Evolutionary conservation across 805 yeast genomes (phyloP).

Genomic region (Alloascoidea africana): DNA sequence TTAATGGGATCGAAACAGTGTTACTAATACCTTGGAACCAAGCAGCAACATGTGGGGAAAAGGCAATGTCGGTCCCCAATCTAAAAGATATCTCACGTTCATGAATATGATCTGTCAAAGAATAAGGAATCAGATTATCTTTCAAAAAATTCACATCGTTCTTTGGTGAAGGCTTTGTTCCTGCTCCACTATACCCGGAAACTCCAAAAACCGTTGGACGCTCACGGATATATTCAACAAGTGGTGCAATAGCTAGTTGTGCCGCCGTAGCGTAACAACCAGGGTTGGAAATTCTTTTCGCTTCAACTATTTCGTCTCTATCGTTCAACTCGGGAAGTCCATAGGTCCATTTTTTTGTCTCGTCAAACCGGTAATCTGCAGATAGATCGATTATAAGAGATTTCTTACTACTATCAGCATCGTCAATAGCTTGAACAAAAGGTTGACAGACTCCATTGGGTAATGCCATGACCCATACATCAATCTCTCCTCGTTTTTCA

Average conservation of each 20-base stretch:
- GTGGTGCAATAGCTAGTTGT: conserved; percentile 82
- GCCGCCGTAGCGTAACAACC: conserved; percentile 99
- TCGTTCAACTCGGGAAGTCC: conserved; percentile 88
- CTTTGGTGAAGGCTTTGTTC: conserved; percentile 96
- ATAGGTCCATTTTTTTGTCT: conserved; percentile 59
- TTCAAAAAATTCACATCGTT: conserved; percentile 64
- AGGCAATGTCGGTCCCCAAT: conserved; percentile 68
- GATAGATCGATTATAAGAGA: conserved; percentile 84
- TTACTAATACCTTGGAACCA: conserved; percentile 98
- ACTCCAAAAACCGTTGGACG: conserved; percentile 86
- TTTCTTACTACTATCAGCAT: conserved; percentile 22
- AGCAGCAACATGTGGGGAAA: conserved; percentile 95
- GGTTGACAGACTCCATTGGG: conserved; percentile 89
- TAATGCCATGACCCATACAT: conserved; percentile 98
- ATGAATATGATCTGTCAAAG: conserved; percentile 92
- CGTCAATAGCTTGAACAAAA: conserved; percentile 26
- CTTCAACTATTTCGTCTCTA: conserved; percentile 49
- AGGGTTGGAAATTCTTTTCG: conserved; percentile 84
- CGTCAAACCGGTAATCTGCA: conserved; percentile 93
- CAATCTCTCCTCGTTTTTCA: conserved; percentile 67
- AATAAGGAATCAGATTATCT: conserved; percentile 86
- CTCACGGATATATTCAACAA: conserved; percentile 31
- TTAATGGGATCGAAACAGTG: conserved; percentile 79
- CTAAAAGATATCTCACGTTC: conserved; percentile 83
- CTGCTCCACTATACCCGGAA: conserved; percentile 98